Evolutionary conservation across 2,329 filamentous ascomycete species (phyloP), one percentile per base, ranked within the genome.

Genomic region (Colletotrichum scovillei): DNA sequence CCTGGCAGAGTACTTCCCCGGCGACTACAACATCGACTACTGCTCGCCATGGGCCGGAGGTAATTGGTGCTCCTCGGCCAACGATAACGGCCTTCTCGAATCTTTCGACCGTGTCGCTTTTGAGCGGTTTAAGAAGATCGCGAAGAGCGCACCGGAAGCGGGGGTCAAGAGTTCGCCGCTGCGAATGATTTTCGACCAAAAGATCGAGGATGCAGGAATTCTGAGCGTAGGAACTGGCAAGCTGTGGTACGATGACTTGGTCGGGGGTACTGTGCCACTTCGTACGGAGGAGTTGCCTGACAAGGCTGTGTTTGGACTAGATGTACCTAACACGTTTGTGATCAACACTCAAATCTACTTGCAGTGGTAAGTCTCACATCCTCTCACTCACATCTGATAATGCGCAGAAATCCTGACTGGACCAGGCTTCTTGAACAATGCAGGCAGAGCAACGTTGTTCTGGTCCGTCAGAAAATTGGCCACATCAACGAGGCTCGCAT

Each of bases 1-100:
- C 46, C 86, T 95, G 38, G 93, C 94, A 5, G 97, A 96, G 79
- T 93, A 97, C 80, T 97, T 98, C 93, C 95, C 95, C 0, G 95
- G 95, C 46, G 95, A 98, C 84, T 97, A 96, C 82, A 93, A 96
- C 76, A 92, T 95, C 76, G 93, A 97, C 86, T 98, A 98, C 81
- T 92, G 94, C 0, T 97, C 94, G 6, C 95, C 94, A 0, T 97
- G 94, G 93, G 95, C 95, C 4, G 95, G 95, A 16, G 95, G 94
- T 74, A 96, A 97, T 12, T 75, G 73, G 73, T 79, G 92, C 91
- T 78, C 81, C 93, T 73, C 94, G 93, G 92, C 94, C 78, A 73
- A 46, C 53, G 66, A 74, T 91, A 86, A 28, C n/a, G 14, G 74
- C 2, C n/a, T 55, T 8, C 60, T 73, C 26, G 69, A 71, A 65